Conservation (phyloP, 106 monocot genomes). For the Gastrodia elata region DNA sequence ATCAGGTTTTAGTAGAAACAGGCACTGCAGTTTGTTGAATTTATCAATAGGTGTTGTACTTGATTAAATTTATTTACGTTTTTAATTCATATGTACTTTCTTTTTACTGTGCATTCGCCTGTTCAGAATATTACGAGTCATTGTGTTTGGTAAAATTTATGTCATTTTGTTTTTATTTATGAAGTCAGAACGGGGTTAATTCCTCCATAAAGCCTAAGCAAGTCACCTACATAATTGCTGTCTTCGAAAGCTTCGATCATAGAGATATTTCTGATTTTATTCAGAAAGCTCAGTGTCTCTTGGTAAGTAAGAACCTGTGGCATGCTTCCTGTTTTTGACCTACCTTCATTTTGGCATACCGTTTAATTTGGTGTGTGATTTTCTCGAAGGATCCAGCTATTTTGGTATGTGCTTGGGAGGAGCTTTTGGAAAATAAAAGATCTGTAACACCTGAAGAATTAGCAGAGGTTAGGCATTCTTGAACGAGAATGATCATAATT, state of each 20-base stretch:
- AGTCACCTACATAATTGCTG: conserved; percentile 78
- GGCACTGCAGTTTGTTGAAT: conserved; percentile 33
- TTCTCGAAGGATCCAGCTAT: conserved; percentile 68
- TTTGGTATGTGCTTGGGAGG: conserved; percentile 88
- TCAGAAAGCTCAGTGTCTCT: conserved; percentile 56
- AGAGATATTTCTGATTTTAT: conserved; percentile 55
- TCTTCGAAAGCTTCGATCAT: conserved; percentile 57
- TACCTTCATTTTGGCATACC: not conserved
- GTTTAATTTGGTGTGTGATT: conserved; percentile 5
- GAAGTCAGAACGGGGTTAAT: conserved; percentile 62
- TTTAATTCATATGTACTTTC: not conserved
- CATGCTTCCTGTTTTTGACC: not conserved
- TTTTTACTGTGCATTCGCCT: not conserved
- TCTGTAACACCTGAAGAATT: conserved; percentile 68
- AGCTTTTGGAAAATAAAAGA: conserved; percentile 65
- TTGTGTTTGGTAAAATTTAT: conserved; percentile 3
- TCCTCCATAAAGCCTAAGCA: conserved; percentile 93
- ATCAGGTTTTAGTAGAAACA: conserved; percentile 79
- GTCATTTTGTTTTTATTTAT: conserved; percentile 7
- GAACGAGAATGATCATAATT: not conserved
- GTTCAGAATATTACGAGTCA: not conserved
- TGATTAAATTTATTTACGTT: conserved; percentile 6
- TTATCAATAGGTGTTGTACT: conserved; percentile 30
- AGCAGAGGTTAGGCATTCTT: conserved; percentile 50
- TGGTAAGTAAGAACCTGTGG: conserved; percentile 40